Percentiles rank a stretch among this genome's conserved stretches.
phyloP scores from a whole-genome alignment of 768 basidiomycete species.

The Podaxis sp. region DNA sequence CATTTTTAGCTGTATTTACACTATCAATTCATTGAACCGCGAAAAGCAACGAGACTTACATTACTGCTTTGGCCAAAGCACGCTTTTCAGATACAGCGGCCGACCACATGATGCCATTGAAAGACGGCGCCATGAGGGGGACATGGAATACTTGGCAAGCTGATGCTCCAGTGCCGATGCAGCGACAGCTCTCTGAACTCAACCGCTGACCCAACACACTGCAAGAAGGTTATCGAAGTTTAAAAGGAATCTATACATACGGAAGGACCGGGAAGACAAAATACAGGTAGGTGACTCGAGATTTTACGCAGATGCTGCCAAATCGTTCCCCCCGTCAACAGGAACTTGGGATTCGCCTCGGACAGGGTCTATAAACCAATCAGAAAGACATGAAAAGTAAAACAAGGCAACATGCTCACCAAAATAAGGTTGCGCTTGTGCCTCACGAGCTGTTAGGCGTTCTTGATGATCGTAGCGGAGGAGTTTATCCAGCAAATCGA shows the following conservation, averaged over 20 bases:
- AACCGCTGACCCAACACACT: background rate
- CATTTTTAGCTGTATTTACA: slow-evolving; percentile 6
- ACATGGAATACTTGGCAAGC: background rate
- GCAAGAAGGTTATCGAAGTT: slow-evolving; percentile 9
- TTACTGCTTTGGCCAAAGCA: background rate
- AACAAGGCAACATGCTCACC: slow-evolving; percentile 42
- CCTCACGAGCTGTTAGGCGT: slow-evolving; percentile 91
- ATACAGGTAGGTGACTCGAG: slow-evolving; percentile 18
- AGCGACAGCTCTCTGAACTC: background rate
- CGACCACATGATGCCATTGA: background rate
- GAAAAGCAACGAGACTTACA: slow-evolving; percentile 1
- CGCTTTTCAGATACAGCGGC: background rate
- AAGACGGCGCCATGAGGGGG: background rate
- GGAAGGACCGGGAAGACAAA: slow-evolving; percentile 29
- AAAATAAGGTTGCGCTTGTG: slow-evolving; percentile 92
- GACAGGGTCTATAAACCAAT: slow-evolving; percentile 58
- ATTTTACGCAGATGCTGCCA: slow-evolving; percentile 47
- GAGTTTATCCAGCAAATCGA: slow-evolving; percentile 94
- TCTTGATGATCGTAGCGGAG: slow-evolving; percentile 98
- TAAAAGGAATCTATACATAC: slow-evolving; percentile 38
- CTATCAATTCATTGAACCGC: background rate
- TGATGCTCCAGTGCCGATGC: background rate
- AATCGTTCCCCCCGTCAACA: slow-evolving; percentile 67
- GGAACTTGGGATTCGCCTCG: slow-evolving; percentile 44
- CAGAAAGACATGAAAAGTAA: slow-evolving; percentile 19